A percentile compares a stretch with the other conserved stretches of the same genome.
phyloP scores from a whole-genome alignment of 805 yeast genomes.

The Danielia reshetovae region DNA sequence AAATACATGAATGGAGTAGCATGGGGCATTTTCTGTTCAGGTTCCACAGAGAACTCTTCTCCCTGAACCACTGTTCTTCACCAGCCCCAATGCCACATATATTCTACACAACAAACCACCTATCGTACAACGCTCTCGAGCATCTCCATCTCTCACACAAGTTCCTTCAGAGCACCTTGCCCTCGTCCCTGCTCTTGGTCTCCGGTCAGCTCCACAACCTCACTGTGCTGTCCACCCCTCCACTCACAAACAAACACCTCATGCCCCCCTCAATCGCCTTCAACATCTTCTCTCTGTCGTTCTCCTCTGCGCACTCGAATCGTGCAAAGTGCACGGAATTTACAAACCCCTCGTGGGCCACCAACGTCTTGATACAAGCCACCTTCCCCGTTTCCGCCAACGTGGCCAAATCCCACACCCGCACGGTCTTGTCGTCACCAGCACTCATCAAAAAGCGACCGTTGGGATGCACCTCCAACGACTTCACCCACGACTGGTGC shows the following conservation, averaged over 20 bases:
- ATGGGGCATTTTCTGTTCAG: too few relatives aligned
- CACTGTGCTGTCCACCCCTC: slow-evolving; percentile 55
- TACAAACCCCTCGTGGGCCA: slow-evolving; percentile 73
- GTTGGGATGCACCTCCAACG: slow-evolving; percentile 66
- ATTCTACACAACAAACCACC: too few relatives aligned
- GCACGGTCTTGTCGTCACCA: slow-evolving; percentile 74
- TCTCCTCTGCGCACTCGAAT: slow-evolving; percentile 21
- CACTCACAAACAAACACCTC: slow-evolving; percentile 62
- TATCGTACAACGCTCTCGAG: too few relatives aligned
- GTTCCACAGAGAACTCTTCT: too few relatives aligned
- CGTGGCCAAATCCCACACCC: slow-evolving; percentile 67
- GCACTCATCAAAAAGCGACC: slow-evolving; percentile 67
- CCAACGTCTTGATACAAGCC: slow-evolving; percentile 43
- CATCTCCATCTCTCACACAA: too few relatives aligned
- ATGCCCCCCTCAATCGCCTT: slow-evolving; percentile 41
- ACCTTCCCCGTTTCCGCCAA: slow-evolving; percentile 41
- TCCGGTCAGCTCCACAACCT: slow-evolving; percentile 47
- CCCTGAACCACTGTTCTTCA: too few relatives aligned
- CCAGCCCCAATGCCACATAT: too few relatives aligned
- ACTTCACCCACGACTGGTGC: slow-evolving; percentile 85
- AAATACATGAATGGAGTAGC: too few relatives aligned
- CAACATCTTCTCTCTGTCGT: slow-evolving; percentile 18
- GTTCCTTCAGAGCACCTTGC: too few relatives aligned
- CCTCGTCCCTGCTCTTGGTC: not conserved
- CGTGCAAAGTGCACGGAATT: slow-evolving; percentile 57